Percentiles rank a stretch among this genome's conserved stretches.
Conservation (phyloP, 306 rosid genomes). For the Neltuma alba region DNA sequence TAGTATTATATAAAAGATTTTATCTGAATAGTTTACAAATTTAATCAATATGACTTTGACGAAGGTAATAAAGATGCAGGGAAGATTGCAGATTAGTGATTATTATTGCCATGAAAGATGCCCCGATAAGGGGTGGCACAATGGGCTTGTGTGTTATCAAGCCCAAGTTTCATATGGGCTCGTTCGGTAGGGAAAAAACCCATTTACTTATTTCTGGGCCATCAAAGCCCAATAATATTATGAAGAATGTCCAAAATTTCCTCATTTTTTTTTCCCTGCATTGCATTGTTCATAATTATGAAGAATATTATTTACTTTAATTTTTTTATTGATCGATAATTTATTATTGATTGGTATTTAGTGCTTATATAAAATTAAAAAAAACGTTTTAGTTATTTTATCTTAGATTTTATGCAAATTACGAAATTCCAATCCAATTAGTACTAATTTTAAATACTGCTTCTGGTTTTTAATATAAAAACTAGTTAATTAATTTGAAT, state of each 20-base stretch:
- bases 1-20: neutral
- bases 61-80: too few species aligned
- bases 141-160: neutral
- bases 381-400: too few species aligned
- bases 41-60: neutral
- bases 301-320: too few species aligned
- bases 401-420: too few species aligned
- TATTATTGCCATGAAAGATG: neutral
- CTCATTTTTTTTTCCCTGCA: neutral
- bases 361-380: too few species aligned
- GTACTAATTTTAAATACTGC: too few species aligned
- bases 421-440: too few species aligned
- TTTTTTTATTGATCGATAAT: too few species aligned
- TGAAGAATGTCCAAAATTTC: neutral
- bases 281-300: neutral
- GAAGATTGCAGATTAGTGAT: neutral
- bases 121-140: neutral
- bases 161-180: neutral
- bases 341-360: neutral
- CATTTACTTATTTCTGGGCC: neutral
- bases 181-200: neutral
- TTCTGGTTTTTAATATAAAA: too few species aligned
- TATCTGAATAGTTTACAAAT: neutral
- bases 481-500: too few species aligned
- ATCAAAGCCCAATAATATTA: neutral